These are phyloP conservation scores for Fusarium hostae DNA, from an alignment of 2,329 filamentous ascomycete species.

Conservation along the genomic window DNA sequence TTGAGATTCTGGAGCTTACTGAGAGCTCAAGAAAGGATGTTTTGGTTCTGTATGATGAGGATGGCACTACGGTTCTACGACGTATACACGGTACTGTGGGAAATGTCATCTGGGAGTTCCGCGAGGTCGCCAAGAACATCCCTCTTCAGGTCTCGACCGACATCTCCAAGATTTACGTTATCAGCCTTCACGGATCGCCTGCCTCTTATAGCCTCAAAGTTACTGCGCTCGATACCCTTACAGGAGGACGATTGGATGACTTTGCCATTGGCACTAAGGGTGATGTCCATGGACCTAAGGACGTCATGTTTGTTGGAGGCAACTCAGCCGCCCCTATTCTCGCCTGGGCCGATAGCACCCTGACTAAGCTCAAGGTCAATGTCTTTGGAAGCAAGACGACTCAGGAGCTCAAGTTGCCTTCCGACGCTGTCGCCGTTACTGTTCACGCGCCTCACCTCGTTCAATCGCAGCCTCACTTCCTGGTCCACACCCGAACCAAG, in stretches of 20 bases:
- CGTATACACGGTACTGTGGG: constrained; percentile 80
- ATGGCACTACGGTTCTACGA: constrained; percentile 68
- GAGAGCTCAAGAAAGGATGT: constrained; percentile 75
- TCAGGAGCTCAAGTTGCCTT: constrained; percentile 63
- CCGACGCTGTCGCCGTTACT: constrained; percentile 62
- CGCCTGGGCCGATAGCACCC: constrained; percentile 75
- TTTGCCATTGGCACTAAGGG: constrained; percentile 77
- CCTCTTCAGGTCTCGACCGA: constrained; percentile 81
- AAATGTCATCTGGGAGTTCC: constrained; percentile 80
- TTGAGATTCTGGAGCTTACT: constrained; percentile 81
- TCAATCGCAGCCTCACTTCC: constrained; percentile 81
- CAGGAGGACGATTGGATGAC: constrained; percentile 78
- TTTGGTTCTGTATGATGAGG: constrained; percentile 73
- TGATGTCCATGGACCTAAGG: constrained; percentile 72
- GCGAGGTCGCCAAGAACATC: constrained; percentile 73
- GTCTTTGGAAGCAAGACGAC: constrained; percentile 71
- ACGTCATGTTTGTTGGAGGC: constrained; percentile 79
- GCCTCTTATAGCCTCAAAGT: constrained; percentile 82
- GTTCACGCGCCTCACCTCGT: constrained; percentile 80
- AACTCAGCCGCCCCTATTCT: constrained; percentile 80
- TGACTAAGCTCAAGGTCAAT: constrained; percentile 75
- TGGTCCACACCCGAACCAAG: constrained; percentile 81
- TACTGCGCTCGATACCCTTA: constrained; percentile 75
- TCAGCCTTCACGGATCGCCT: constrained; percentile 76
- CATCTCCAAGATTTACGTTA: constrained; percentile 76